Base-by-base conservation (phyloP, 1,139 yeast species). In the Kodamaea fungicola region DNA sequence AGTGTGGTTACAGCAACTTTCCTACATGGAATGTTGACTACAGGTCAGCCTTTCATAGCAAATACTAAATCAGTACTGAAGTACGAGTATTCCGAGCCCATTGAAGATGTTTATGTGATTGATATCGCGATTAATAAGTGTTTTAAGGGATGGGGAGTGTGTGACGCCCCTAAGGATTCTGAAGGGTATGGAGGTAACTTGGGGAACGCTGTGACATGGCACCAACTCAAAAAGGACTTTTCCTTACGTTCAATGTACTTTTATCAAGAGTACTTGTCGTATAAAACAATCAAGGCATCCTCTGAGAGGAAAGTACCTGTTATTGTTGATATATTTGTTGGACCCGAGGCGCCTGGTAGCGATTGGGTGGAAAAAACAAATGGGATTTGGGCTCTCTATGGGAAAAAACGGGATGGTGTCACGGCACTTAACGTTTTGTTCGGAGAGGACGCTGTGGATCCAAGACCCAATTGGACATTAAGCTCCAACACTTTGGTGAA, bases 391-490 rank as follows among this genome's bases (percentile, higher is more conserved):
- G 62, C 71, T 30, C 65, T 67, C 39, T 58, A 53, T 32, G 82
- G 74, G 2, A 46, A 52, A 3, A 43, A 57, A 3, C 33, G 31
- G 30, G 38, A 42, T 7, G 58, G 76, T 0, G 52, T 72, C 12
- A 42, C 74, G 46, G 60, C 69, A 48, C 41, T 86, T 10, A 87
- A 83, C 46, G 64, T 86, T 2, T 61, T 88, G 28, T 88, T 78
- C 62, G 95, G 95, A 1, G 60, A 59, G 3, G 89, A 81, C 48
- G 83, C 87, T 0, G 77, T 73, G 4, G 95, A 88, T 39, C 95
- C 96, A 2, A 66, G 96, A 40, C 76, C 78, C 0, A 75, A 76
- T 33, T 88, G 96, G 96, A 49, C 57, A 1, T 51, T 83, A 21
- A 30, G 68, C 44, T n/a, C 48, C 44, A 30, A 60, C 43, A 41